Percentiles rank a stretch among this genome's conserved stretches.
These are phyloP conservation scores for Sporopachydermia lactativora DNA, from an alignment of 805 yeast genomes.

Conservation along the genomic window DNA sequence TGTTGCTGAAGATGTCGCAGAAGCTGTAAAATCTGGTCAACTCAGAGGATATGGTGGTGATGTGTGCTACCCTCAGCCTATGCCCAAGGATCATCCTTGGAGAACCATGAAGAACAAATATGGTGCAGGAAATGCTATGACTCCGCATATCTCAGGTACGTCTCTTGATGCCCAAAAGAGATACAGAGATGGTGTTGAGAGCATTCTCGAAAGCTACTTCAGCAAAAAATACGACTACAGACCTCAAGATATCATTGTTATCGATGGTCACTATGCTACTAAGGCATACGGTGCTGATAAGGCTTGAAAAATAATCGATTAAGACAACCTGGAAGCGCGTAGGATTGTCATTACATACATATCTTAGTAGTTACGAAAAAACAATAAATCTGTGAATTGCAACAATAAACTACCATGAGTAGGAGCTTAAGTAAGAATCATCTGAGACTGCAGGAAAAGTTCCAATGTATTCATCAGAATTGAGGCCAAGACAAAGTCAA, in stretches of 20 bases:
- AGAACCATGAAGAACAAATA: conserved; percentile 47
- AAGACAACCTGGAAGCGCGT: too few relatives aligned
- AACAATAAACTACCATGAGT: too few relatives aligned
- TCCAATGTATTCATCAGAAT: too few relatives aligned
- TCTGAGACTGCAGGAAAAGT: too few relatives aligned
- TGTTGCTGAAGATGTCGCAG: conserved; percentile 61
- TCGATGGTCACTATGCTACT: conserved; percentile 60
- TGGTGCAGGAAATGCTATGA: conserved; percentile 75
- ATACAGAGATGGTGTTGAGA: conserved; percentile 56
- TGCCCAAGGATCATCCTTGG: conserved; percentile 71
- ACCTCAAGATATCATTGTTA: conserved; percentile 63
- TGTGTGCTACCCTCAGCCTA: conserved; percentile 80
- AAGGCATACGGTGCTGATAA: conserved; percentile 50
- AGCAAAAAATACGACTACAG: conserved; percentile 49
- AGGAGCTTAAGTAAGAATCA: too few relatives aligned
- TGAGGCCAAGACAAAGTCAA: too few relatives aligned
- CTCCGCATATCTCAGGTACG: conserved; percentile 72
- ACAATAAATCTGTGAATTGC: too few relatives aligned
- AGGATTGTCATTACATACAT: too few relatives aligned
- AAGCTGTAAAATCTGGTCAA: conserved; percentile 53
- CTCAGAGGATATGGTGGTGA: conserved; percentile 76
- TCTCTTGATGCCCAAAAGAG: conserved; percentile 69
- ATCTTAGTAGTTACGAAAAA: too few relatives aligned
- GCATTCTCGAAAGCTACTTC: conserved; percentile 50
- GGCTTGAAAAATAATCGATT: too few relatives aligned